Evolutionary conservation across 305 asterid genomes (phyloP).

Genomic region (Plantago coronopus): DNA sequence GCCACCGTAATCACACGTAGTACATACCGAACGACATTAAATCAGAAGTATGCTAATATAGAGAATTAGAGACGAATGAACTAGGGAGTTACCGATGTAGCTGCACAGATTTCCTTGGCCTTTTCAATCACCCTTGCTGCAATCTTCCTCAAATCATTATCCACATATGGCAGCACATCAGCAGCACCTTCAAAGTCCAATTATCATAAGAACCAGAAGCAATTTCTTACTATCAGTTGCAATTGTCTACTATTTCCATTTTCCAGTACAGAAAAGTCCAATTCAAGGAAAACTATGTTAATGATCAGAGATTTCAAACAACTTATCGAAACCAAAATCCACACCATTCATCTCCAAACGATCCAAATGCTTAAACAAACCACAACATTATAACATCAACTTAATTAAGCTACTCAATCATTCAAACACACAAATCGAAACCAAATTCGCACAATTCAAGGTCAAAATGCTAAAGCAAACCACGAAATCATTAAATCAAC

Average conservation of each 20-base stretch:
- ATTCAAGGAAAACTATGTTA: no score
- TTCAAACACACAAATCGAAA: no score
- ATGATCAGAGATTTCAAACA: no score
- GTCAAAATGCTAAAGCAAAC: not conserved
- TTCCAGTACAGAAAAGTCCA: no score
- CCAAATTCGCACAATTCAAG: no score
- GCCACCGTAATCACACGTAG: no score
- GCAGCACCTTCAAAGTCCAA: slow-evolving; percentile 39
- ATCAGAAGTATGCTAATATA: slow-evolving; percentile 3
- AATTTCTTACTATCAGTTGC: not conserved
- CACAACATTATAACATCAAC: no score
- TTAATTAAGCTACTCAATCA: no score
- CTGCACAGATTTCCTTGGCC: slow-evolving; percentile 44
- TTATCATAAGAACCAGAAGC: not conserved
- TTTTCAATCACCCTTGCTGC: slow-evolving; percentile 46
- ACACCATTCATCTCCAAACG: not conserved
- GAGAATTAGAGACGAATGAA: no score
- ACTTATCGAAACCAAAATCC: not conserved
- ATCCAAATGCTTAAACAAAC: no score
- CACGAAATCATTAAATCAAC: not conserved
- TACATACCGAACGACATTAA: not conserved
- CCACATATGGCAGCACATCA: slow-evolving; percentile 53
- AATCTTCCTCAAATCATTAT: slow-evolving; percentile 51
- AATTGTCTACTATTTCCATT: no score
- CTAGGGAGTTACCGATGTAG: slow-evolving; percentile 40